A percentile compares a stretch with the other conserved stretches of the same genome.
Conservation (phyloP, 129 eudicot species). For the Sambucus nigra region DNA sequence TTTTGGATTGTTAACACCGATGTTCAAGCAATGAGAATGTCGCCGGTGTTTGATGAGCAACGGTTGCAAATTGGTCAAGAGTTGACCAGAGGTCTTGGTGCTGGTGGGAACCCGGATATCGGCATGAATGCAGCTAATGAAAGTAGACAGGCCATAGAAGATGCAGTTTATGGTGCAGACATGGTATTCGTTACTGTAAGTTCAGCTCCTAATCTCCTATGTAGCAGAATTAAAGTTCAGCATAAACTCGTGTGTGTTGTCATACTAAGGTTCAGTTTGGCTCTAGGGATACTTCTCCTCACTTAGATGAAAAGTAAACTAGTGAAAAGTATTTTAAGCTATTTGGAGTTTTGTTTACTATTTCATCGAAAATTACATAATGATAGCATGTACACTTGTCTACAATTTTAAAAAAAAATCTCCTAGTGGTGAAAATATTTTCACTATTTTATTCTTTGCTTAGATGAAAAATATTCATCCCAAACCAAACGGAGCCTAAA, state of each 20-base stretch:
- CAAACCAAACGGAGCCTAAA: too few relatives aligned
- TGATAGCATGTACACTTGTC: too few relatives aligned
- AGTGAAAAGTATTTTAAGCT: too few relatives aligned
- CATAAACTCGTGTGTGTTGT: neutral
- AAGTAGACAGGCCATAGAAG: constrained; percentile 64
- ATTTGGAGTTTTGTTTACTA: too few relatives aligned
- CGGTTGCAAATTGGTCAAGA: constrained; percentile 84
- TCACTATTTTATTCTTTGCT: too few relatives aligned
- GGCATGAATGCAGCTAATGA: constrained; percentile 97
- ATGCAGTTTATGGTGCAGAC: constrained; percentile 83
- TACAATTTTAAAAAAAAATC: too few relatives aligned
- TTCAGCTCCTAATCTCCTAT: constrained; percentile 6
- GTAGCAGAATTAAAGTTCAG: neutral
- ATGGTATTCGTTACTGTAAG: constrained; percentile 98
- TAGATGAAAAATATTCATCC: too few relatives aligned
- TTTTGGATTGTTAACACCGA: constrained; percentile 96
- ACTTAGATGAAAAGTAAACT: too few relatives aligned
- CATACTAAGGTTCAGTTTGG: neutral
- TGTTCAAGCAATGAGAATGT: constrained; percentile 84
- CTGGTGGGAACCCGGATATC: constrained; percentile 95
- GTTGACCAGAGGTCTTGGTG: constrained; percentile 94
- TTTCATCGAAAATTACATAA: too few relatives aligned
- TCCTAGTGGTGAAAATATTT: too few relatives aligned
- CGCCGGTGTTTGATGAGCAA: constrained; percentile 62
- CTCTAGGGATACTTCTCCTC: too few relatives aligned